Conservation (phyloP, 352 stramenopile species). For the Globisporangium parvum region DNA sequence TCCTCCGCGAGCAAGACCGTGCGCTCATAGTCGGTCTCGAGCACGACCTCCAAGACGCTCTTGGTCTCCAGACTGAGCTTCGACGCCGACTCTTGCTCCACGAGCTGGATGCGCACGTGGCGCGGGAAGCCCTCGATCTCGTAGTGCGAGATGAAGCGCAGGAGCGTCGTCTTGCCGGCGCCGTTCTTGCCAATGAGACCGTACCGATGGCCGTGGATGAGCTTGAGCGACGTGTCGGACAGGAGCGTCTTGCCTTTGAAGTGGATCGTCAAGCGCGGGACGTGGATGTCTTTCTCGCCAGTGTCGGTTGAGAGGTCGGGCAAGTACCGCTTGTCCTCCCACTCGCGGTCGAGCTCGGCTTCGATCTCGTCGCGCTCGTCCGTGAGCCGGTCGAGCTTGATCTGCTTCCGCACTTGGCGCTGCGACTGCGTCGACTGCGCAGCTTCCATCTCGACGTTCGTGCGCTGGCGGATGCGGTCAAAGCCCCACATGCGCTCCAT, state of each 20-base stretch:
- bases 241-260: constrained; percentile 90
- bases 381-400: constrained; percentile 59
- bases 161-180: constrained; percentile 93
- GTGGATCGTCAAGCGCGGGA: constrained; percentile 83
- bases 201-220: constrained; percentile 81
- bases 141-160: constrained; percentile 95
- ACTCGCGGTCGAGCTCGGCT: constrained; percentile 66
- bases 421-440: constrained; percentile 68
- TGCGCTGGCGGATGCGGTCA: constrained; percentile 75
- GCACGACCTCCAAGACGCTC: constrained; percentile 92
- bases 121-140: constrained; percentile 95
- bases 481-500: constrained; percentile 85
- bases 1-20: constrained; percentile 89
- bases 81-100: constrained; percentile 92
- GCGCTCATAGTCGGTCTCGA: constrained; percentile 93
- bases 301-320: constrained; percentile 75
- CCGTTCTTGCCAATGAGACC: constrained; percentile 93
- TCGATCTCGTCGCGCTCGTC: constrained; percentile 50
- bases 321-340: constrained; percentile 72
- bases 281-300: constrained; percentile 84
- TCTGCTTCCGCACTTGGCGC: constrained; percentile 74
- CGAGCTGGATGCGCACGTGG: constrained; percentile 94
- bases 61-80: constrained; percentile 74
- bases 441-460: constrained; percentile 72
- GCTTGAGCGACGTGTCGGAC: constrained; percentile 80